phyloP scores from a whole-genome alignment of 768 basidiomycete genomes.

The Paxillus rubicundulus region DNA sequence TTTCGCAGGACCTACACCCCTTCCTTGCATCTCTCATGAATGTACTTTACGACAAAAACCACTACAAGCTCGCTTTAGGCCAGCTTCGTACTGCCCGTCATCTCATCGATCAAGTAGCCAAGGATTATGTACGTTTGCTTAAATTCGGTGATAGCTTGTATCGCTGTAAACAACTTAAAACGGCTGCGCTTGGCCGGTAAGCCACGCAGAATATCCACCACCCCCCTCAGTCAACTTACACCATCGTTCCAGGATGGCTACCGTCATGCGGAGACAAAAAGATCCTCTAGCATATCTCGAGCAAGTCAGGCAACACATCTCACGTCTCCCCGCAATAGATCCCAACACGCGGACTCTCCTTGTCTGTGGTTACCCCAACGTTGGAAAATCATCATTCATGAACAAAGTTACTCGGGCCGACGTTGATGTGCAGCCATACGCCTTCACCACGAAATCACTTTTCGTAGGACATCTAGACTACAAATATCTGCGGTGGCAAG shows the following conservation, averaged over 20 bases:
- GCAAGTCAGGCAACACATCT: conserved; percentile 98
- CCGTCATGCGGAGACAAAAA: conserved; percentile 97
- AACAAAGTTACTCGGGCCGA: conserved; percentile 99
- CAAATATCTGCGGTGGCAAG: conserved; percentile 99
- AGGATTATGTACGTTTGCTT: conserved; percentile 93
- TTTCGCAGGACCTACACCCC: conserved; percentile 80
- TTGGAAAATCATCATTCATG: conserved; percentile 98
- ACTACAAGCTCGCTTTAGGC: conserved; percentile 97
- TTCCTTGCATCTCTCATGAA: conserved; percentile 96
- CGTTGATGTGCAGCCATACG: conserved; percentile 99
- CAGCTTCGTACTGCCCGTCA: conserved; percentile 95
- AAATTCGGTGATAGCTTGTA: conserved; percentile 99
- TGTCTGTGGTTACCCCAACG: conserved; percentile 98
- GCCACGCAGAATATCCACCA: conserved; percentile 26
- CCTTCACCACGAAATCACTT: conserved; percentile 98
- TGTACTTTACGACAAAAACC: conserved; percentile 99
- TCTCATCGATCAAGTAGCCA: conserved; percentile 94
- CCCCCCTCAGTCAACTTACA: conserved; percentile 5
- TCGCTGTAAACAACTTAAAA: conserved; percentile 97
- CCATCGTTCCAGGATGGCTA: conserved; percentile 77
- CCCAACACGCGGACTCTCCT: conserved; percentile 97
- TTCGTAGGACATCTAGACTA: conserved; percentile 99
- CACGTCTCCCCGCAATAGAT: conserved; percentile 96
- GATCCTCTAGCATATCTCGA: conserved; percentile 98
- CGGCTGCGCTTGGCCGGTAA: conserved; percentile 93